Conservation (phyloP, 225 moss, liverwort and hornwort genomes). For the Thuidium tamariscinum region DNA sequence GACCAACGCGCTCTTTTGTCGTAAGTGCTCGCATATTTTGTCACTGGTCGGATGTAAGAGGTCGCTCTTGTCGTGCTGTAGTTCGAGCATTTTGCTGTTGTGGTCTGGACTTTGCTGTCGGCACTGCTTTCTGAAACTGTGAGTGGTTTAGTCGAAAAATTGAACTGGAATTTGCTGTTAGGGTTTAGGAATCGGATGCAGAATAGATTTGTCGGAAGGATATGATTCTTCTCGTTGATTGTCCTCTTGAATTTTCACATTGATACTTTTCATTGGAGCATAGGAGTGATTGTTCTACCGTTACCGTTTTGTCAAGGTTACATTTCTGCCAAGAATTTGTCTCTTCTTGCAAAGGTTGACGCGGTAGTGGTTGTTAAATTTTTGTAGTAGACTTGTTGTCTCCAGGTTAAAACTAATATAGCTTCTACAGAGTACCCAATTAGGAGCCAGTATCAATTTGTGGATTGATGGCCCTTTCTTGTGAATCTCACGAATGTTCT, state of each 20-base stretch:
- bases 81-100: background rate
- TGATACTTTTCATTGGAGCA: background rate
- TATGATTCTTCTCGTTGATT: background rate
- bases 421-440: background rate
- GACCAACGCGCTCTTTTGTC: slow-evolving; percentile 60
- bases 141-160: background rate
- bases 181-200: background rate
- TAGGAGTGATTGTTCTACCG: background rate
- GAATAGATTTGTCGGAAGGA: background rate
- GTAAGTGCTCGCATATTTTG: slow-evolving; percentile 17
- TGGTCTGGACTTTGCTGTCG: background rate
- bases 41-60: background rate
- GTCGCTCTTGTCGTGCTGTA: background rate
- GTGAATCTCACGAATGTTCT: background rate
- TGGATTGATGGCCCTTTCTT: background rate
- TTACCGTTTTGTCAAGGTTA: background rate
- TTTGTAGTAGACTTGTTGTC: background rate
- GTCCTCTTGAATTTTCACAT: background rate
- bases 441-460: background rate
- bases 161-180: background rate
- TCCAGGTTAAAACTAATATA: background rate
- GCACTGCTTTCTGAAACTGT: background rate
- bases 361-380: background rate
- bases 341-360: background rate
- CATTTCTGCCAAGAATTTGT: background rate